Conservation (phyloP, 2,329 filamentous ascomycete species). For the Ophioceras dolichostomum region DNA sequence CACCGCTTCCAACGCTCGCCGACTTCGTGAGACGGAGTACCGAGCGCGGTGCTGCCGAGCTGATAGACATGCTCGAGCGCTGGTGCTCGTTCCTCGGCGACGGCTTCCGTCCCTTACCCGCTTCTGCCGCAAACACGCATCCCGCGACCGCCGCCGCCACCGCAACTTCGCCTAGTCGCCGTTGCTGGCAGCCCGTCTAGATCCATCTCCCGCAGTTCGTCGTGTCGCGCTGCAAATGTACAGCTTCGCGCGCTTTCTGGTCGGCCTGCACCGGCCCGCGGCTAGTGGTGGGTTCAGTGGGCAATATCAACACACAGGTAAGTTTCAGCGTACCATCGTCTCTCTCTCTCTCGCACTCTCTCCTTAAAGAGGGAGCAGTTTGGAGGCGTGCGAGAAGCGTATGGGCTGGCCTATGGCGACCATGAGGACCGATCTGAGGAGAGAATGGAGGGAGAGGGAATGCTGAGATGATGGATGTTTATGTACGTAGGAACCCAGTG, state of each 20-base stretch:
- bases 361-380: no score
- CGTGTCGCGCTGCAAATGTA: constrained; percentile 37
- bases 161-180: constrained; percentile 9
- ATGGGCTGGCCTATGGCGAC: no score
- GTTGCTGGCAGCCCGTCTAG: constrained; percentile 36
- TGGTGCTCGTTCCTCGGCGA: constrained; percentile 19
- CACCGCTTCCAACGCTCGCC: no score
- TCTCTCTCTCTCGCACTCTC: not conserved
- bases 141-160: no score
- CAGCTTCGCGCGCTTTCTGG: constrained; percentile 37
- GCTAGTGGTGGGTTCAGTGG: constrained; percentile 34
- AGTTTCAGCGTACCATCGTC: not conserved
- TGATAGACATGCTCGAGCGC: constrained; percentile 12
- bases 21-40: no score
- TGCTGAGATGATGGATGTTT: no score
- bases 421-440: no score
- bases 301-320: constrained; percentile 19
- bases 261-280: constrained; percentile 38
- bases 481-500: no score
- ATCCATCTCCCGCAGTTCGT: constrained; percentile 33
- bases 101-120: constrained; percentile 26
- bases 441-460: no score
- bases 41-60: no score
- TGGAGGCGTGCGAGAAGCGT: no score
- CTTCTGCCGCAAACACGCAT: no score